Base-by-base conservation (phyloP, 345 rosid genomes). In the Citrus medica region DNA sequence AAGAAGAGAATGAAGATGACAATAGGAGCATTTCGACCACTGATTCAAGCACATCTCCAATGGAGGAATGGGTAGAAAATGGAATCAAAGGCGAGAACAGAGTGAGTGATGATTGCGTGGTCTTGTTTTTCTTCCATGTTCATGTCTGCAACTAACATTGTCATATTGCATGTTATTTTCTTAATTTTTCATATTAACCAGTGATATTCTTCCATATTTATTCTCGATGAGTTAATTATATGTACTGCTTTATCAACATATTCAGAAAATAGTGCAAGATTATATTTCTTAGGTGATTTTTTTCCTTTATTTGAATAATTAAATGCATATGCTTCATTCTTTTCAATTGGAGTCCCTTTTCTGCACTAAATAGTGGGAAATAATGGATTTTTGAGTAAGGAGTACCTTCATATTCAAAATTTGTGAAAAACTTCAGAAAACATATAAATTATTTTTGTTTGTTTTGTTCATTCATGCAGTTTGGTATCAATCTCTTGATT, bases 1-100 rank as follows among this genome's bases (percentile, higher is more conserved):
- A 89, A 56, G 97, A 81, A 79, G 94, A 86, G 69, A 85, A 81
- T 83, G 92, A 86, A 79, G 84, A 83, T 75, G 89, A 87, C 77
- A 84, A 73, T 78, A 84, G 86, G 82, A 88, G 88, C 83, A 19
- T 69, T 62, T 91, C 84, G 51, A 81, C 87, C 67, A 72, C 82
- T 79, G 83, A 83, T 79, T 86, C 94, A 67, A 83, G 86, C 70
- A 75, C 68, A 71, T 89, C 89, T 37, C 32, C 37, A 4, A 65
- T 3, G 78, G 88, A 89, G 75, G 90, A 87, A 80, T 63, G 71
- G 56, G 71, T 71, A 73, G 78, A 83, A 77, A 81, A 83, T 76
- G 83, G 61, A 71, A 48, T 69, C 81, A 81, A 79, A 66, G 79
- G 83, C 51, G 33, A 76, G 71, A 82, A 88, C 80, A 89, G 86